These are phyloP conservation scores for Hyparrhenia diplandra DNA, from an alignment of 176 grass and related monocot genomes.

Conservation along the genomic window DNA sequence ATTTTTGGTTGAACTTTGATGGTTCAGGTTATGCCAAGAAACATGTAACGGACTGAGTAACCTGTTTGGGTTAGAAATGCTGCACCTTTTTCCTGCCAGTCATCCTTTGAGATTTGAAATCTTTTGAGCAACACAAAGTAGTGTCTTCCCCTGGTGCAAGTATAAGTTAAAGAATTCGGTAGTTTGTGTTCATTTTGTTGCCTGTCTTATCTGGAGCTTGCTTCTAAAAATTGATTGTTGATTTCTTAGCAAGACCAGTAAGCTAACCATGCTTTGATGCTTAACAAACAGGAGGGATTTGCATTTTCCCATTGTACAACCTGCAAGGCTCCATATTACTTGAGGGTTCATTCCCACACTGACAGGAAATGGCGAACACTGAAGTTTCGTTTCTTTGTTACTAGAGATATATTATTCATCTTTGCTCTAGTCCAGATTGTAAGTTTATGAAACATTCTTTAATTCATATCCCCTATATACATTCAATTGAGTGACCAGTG, in stretches of 20 bases:
- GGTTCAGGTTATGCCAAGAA: conserved; percentile 1
- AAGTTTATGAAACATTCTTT: conserved; percentile 19
- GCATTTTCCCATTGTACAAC: conserved; percentile 99
- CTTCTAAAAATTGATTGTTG: background rate
- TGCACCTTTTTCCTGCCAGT: background rate
- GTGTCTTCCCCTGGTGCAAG: conserved; percentile 4
- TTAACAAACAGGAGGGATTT: conserved; percentile 91
- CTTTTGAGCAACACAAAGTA: no score
- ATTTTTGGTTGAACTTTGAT: conserved; percentile 3
- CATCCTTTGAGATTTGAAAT: background rate
- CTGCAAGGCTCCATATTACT: conserved; percentile 97
- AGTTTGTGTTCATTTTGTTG: conserved; percentile 9
- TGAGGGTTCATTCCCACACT: conserved; percentile 94
- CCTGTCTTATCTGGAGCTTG: conserved; percentile 2
- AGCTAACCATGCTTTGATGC: background rate
- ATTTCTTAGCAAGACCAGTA: background rate
- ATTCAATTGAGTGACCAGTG: conserved; percentile 31
- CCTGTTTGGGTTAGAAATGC: background rate
- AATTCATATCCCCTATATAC: background rate
- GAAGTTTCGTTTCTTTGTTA: conserved; percentile 98
- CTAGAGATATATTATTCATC: conserved; percentile 95
- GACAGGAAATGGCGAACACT: conserved; percentile 98
- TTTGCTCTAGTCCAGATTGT: conserved; percentile 93
- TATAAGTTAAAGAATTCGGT: conserved; percentile 6
- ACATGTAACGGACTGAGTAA: background rate